A percentile compares a stretch with the other conserved stretches of the same genome.
Evolutionary conservation across 2,329 filamentous ascomycete species (phyloP).

Genomic region (Diaporthe sp.): DNA sequence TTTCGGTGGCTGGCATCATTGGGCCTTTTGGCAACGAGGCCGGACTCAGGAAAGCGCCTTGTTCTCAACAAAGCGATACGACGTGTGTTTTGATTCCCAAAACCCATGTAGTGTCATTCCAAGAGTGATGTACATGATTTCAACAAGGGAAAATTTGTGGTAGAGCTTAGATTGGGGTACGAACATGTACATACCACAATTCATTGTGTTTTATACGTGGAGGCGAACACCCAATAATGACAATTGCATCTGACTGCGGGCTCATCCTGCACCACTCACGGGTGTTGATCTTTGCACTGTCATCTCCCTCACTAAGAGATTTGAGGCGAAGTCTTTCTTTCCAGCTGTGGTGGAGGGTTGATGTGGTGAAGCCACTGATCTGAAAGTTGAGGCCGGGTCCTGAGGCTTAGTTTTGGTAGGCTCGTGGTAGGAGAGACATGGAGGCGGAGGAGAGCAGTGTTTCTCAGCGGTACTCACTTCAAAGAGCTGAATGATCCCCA

Average conservation of each 20-base stretch:
- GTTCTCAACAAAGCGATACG: neutral
- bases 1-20: neutral
- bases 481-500: neutral
- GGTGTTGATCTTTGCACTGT: neutral
- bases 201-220: neutral
- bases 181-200: neutral
- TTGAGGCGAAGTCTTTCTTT: neutral
- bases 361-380: neutral
- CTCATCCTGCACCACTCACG: neutral
- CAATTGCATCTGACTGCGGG: neutral
- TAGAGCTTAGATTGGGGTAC: neutral
- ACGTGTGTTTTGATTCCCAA: neutral
- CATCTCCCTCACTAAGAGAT: neutral
- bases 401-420: neutral
- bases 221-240: neutral
- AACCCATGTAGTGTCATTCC: neutral
- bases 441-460: neutral
- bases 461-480: neutral
- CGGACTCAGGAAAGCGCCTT: neutral
- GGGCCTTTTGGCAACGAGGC: neutral
- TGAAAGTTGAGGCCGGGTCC: neutral
- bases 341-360: neutral
- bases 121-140: neutral
- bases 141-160: neutral
- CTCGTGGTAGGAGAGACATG: neutral